Conservation (phyloP, 2,329 filamentous ascomycete genomes). For the Aspergillus japonicus region DNA sequence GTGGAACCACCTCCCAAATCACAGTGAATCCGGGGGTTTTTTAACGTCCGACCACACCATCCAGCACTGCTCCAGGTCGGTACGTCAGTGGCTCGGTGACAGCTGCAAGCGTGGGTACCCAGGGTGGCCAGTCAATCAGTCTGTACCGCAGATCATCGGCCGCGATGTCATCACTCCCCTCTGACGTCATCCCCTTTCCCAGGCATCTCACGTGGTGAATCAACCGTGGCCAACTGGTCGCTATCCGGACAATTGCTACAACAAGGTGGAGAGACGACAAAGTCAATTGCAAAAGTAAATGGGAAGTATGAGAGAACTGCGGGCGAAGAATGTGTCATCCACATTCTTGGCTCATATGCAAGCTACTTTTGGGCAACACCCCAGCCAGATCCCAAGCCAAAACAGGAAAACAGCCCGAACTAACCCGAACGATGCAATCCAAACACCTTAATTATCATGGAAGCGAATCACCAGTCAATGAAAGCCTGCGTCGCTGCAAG, state of each 20-base stretch:
- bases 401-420: not conserved
- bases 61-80: not conserved
- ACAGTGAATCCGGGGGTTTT: not conserved
- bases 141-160: not conserved
- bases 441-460: not conserved
- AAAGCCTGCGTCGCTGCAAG: too few species aligned
- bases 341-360: not conserved
- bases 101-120: not conserved
- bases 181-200: slow-evolving; percentile 3
- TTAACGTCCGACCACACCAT: not conserved
- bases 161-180: slow-evolving; percentile 6
- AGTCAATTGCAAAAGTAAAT: slow-evolving; percentile 1
- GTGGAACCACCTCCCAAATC: not conserved
- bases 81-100: slow-evolving; percentile 2
- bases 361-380: not conserved
- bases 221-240: not conserved
- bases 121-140: not conserved
- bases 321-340: not conserved
- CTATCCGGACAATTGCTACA: not conserved
- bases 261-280: not conserved
- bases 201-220: not conserved
- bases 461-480: too few species aligned
- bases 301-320: too few species aligned
- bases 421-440: not conserved
- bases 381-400: not conserved